Evolutionary conservation across 768 basidiomycete genomes (phyloP), one percentile per base, ranked within the genome.

Genomic region (Boletus rubescentipes): DNA sequence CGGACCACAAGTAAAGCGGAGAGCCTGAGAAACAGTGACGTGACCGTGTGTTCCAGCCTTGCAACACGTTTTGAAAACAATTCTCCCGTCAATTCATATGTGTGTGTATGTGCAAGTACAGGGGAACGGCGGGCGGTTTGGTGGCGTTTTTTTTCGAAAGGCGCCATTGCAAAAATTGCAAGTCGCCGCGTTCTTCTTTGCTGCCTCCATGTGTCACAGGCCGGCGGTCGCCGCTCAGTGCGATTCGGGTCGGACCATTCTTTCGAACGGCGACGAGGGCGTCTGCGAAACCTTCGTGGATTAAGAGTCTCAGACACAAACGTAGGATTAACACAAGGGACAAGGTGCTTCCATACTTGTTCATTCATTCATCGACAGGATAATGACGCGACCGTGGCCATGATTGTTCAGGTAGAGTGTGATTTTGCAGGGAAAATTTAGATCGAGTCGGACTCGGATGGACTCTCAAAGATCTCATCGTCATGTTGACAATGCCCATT

Each of bases 101-200:
- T 34, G 38, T 36, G 26, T 12, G 23, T n/a, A 16, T 20, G 18
- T n/a, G 49, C 9, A 34, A 26, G n/a, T n/a, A n/a, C n/a, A 16
- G 4, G 30, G 39, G 39, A 37, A 9, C 37, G 21, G 23, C 37
- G 29, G 37, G 35, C 26, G 41, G 37, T 23, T 32, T 32, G 37
- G 21, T 49, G 48, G 35, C 26, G 31, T 46, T 61, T 55, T 48
- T 26, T 26, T 26, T 26, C 26, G 26, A 26, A 26, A 26, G 26
- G 26, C 26, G 26, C 26, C 18, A 26, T 26, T 39, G 40, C 18
- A 26, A 16, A n/a, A 23, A 3, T 16, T 23, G 37, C 29, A 54
- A 32, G 42, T 50, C 61, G 29, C 57, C 52, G 61, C 35, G 32
- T 18, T 4, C 60, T 59, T 55, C 46, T 26, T 58, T 46, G 38